phyloP scores from a whole-genome alignment of 1,284 basidiomycete species.

The Tetrapyrgos nigripes region DNA sequence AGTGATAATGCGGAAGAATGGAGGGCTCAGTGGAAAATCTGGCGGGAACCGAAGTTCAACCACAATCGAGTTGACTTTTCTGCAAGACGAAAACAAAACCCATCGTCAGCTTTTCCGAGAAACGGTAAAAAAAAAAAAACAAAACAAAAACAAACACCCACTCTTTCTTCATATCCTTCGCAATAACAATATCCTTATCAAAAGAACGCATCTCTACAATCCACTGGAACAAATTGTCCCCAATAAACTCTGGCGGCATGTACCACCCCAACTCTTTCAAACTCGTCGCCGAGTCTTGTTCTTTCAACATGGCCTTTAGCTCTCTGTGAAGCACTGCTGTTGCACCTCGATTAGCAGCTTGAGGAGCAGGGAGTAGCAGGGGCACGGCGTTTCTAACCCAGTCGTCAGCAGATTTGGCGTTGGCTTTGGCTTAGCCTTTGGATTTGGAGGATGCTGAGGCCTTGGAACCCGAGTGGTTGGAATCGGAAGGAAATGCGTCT shows the following conservation, averaged over 20 bases:
- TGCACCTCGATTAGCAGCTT: conserved; percentile 53
- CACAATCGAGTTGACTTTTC: conserved; percentile 61
- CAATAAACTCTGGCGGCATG: conserved; percentile 60
- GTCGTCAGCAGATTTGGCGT: conserved; percentile 42
- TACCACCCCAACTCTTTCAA: conserved; percentile 67
- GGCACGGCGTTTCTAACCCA: conserved; percentile 52
- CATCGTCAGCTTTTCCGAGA: neutral
- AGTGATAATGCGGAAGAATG: conserved; percentile 68
- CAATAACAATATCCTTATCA: conserved; percentile 58
- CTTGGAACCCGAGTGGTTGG: neutral
- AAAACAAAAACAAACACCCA: conserved; percentile 32
- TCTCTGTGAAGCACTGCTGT: conserved; percentile 62
- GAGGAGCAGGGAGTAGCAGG: conserved; percentile 59
- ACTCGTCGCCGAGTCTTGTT: conserved; percentile 55
- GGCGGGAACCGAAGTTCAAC: conserved; percentile 70
- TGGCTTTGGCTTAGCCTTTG: conserved; percentile 19
- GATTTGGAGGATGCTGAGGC: too few relatives aligned
- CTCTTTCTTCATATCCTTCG: conserved; percentile 59
- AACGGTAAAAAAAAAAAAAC: neutral
- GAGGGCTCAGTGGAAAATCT: conserved; percentile 61
- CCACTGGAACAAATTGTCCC: conserved; percentile 73
- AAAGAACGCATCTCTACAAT: conserved; percentile 73
- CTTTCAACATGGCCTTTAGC: conserved; percentile 58
- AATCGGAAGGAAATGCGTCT: neutral
- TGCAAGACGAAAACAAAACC: conserved; percentile 23